Percentiles rank a stretch among this genome's conserved stretches.
These are phyloP conservation scores for Lavandula angustifolia DNA, from an alignment of 257 asterid genomes.

Conservation along the genomic window DNA sequence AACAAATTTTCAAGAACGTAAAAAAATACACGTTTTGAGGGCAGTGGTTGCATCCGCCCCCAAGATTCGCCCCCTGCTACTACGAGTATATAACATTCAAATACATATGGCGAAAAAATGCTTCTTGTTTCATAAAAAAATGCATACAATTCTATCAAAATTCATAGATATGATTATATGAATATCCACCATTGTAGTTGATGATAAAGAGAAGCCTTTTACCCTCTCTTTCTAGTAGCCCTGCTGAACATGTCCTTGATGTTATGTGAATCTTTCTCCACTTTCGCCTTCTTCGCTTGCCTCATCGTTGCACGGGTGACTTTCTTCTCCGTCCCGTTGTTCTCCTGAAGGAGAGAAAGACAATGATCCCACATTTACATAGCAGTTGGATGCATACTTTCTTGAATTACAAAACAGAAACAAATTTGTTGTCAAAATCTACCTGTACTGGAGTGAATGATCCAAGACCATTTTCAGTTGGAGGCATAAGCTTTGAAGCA, in stretches of 20 bases:
- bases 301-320: slow-evolving; percentile 36
- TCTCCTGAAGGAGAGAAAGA: slow-evolving; percentile 45
- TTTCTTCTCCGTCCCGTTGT: slow-evolving; percentile 48
- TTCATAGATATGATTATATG: neutral
- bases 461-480: slow-evolving; percentile 41
- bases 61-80: too few relatives aligned
- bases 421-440: neutral
- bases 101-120: too few relatives aligned
- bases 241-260: slow-evolving; percentile 92
- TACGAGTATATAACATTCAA: too few relatives aligned
- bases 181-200: neutral
- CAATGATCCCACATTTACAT: slow-evolving; percentile 1
- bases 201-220: slow-evolving; percentile 27
- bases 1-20: too few relatives aligned
- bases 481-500: slow-evolving; percentile 36
- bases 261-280: slow-evolving; percentile 73
- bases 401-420: slow-evolving; percentile 15
- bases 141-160: neutral
- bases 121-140: neutral
- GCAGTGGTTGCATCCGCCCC: too few relatives aligned
- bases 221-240: slow-evolving; percentile 66
- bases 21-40: too few relatives aligned
- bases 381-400: neutral
- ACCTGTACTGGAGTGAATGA: slow-evolving; percentile 63
- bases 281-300: slow-evolving; percentile 72